phyloP scores from a whole-genome alignment of 2,329 filamentous ascomycete genomes.

The Aspergillus sp. region DNA sequence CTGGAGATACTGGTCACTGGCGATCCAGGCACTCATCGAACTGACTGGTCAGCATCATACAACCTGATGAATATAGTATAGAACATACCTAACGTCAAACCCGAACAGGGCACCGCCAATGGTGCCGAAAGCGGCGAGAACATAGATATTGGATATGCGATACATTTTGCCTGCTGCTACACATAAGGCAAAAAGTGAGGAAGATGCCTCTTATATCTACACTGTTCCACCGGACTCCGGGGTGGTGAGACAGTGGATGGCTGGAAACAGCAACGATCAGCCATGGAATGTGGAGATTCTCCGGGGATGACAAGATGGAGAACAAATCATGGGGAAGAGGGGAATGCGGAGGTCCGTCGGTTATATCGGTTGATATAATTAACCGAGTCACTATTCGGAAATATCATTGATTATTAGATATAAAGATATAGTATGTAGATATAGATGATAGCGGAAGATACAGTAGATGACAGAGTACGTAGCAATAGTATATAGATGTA shows the following conservation, averaged over 20 bases:
- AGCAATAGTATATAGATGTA: no score
- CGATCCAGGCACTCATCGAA: slow-evolving; percentile 43
- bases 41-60: slow-evolving; percentile 7
- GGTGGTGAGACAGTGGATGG: neutral
- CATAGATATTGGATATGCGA: slow-evolving; percentile 47
- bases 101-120: slow-evolving; percentile 55
- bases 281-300: neutral
- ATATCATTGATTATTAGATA: no score
- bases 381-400: no score
- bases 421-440: no score
- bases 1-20: slow-evolving; percentile 48
- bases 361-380: no score
- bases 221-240: neutral
- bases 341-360: no score
- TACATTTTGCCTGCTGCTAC: slow-evolving; percentile 14
- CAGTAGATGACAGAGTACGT: no score
- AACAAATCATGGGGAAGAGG: neutral
- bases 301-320: neutral
- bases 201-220: no score
- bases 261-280: neutral
- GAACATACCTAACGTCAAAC: slow-evolving; percentile 55
- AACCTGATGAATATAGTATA: slow-evolving; percentile 20
- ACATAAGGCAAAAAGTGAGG: neutral
- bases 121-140: slow-evolving; percentile 53
- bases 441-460: no score